phyloP scores from a whole-genome alignment of 331 rosid genomes.

The Phaseolus coccineus region DNA sequence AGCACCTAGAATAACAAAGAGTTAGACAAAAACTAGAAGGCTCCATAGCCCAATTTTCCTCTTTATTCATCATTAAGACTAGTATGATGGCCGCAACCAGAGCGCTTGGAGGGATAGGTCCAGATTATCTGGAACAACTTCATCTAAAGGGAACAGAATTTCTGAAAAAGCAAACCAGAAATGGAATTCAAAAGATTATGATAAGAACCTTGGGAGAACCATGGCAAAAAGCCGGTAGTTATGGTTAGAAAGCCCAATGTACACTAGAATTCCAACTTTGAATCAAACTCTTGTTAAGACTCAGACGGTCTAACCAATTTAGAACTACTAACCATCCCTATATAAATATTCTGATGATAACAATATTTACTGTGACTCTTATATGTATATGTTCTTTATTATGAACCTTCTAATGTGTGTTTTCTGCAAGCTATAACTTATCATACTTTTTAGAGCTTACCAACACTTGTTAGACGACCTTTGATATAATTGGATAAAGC shows the following conservation, averaged over 20 bases:
- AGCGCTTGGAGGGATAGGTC: not conserved
- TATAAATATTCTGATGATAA: too few relatives aligned
- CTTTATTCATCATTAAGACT: not conserved
- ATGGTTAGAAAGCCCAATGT: not conserved
- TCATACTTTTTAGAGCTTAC: too few relatives aligned
- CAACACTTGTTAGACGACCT: too few relatives aligned
- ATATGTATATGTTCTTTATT: too few relatives aligned
- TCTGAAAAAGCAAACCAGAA: conserved; percentile 15
- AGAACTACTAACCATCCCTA: too few relatives aligned
- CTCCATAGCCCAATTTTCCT: conserved; percentile 20
- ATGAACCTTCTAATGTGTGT: too few relatives aligned
- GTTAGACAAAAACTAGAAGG: conserved; percentile 7
- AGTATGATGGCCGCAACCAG: not conserved
- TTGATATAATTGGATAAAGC: too few relatives aligned
- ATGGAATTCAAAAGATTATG: not conserved
- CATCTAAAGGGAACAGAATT: conserved; percentile 1
- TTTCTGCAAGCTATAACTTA: too few relatives aligned
- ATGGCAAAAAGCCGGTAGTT: not conserved
- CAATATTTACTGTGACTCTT: too few relatives aligned
- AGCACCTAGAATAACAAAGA: not conserved
- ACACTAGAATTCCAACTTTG: not conserved
- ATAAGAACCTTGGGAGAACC: not conserved
- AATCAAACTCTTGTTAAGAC: not conserved
- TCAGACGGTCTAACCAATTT: too few relatives aligned
- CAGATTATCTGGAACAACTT: not conserved